These are phyloP conservation scores for Mikania micrantha DNA, from an alignment of 129 eudicot genomes.

Conservation along the genomic window DNA sequence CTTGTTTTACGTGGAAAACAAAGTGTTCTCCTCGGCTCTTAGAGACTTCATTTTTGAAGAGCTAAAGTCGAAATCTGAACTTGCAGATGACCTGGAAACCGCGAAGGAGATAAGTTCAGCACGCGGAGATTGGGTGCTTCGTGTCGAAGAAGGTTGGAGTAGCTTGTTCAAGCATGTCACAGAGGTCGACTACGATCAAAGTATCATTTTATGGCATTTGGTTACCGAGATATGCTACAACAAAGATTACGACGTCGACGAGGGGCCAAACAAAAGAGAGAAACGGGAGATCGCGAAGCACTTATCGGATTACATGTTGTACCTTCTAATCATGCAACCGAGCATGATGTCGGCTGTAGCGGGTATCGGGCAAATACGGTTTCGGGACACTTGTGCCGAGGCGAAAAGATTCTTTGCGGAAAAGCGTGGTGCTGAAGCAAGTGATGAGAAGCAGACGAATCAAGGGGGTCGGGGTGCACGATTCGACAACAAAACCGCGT, in stretches of 20 bases:
- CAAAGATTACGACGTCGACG: background rate
- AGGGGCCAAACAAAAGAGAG: background rate
- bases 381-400: constrained; percentile 56
- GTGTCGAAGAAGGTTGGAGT: constrained; percentile 19
- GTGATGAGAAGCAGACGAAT: too few relatives aligned
- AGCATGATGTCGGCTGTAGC: constrained; percentile 58
- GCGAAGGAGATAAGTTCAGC: constrained; percentile 50
- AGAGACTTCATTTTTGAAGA: constrained; percentile 43
- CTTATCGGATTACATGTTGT: constrained; percentile 60
- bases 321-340: constrained; percentile 61
- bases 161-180: constrained; percentile 16
- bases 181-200: constrained; percentile 40
- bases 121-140: constrained; percentile 56
- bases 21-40: constrained; percentile 10
- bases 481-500: background rate
- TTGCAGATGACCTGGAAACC: constrained; percentile 51
- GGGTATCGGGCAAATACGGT: constrained; percentile 55
- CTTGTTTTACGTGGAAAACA: constrained; percentile 13
- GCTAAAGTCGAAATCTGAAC: constrained; percentile 39
- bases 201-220: constrained; percentile 57
- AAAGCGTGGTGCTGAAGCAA: background rate
- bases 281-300: constrained; percentile 25
- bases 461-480: too few relatives aligned
- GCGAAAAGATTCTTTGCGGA: constrained; percentile 33
- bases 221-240: constrained; percentile 55